These are phyloP conservation scores for Pisolithus tinctorius DNA, from an alignment of 768 basidiomycete species.

Conservation along the genomic window DNA sequence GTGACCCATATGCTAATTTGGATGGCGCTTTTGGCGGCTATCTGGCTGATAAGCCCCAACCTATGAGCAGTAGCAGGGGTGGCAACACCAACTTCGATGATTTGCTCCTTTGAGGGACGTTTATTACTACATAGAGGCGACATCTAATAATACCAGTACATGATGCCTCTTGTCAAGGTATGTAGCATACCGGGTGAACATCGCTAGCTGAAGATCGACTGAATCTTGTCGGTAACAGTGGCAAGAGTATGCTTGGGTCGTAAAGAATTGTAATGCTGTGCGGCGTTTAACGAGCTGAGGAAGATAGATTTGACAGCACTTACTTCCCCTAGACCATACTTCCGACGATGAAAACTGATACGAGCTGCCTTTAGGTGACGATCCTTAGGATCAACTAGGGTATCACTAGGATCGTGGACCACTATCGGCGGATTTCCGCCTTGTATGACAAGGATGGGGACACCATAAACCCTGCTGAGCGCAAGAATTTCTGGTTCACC, in stretches of 20 bases:
- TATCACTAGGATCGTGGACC: constrained; percentile 59
- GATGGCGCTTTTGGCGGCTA: constrained; percentile 73
- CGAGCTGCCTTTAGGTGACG: constrained; percentile 41
- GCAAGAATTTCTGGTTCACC: constrained; percentile 97
- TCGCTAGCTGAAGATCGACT: constrained; percentile 23
- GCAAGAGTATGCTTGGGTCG: constrained; percentile 41
- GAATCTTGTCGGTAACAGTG: constrained; percentile 26
- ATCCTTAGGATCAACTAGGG: constrained; percentile 18
- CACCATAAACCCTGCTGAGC: constrained; percentile 67
- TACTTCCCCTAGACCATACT: constrained; percentile 97
- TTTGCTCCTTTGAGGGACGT: constrained; percentile 47
- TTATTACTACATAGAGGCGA: neutral
- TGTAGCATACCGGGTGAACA: neutral
- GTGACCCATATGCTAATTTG: constrained; percentile 81
- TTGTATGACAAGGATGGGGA: constrained; percentile 91
- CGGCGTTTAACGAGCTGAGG: constrained; percentile 4
- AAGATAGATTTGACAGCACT: constrained; percentile 19
- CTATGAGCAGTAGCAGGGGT: constrained; percentile 39
- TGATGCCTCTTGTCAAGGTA: neutral
- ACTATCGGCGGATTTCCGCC: constrained; percentile 75
- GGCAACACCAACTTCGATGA: constrained; percentile 55
- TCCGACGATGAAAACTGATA: constrained; percentile 87
- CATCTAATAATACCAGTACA: neutral
- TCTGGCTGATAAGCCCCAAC: constrained; percentile 63
- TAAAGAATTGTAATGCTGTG: constrained; percentile 84